Base-by-base conservation (phyloP, 371 early-diverging fungal species). In the Mortierella sp. region DNA sequence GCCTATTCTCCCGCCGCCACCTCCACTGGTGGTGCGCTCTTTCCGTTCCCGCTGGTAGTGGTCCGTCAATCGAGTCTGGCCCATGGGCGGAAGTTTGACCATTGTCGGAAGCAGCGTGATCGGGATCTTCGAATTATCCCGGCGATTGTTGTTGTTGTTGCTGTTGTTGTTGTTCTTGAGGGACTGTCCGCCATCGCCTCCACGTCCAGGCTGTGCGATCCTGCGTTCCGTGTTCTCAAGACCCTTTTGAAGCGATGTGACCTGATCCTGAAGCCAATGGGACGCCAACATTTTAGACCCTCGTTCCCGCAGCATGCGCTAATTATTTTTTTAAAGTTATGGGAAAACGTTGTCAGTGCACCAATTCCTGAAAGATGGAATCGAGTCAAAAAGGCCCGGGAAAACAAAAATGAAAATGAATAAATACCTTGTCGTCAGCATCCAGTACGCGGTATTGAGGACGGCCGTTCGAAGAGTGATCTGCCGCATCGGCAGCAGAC, bases 201-300 rank as follows among this genome's bases (percentile, higher is more conserved):
- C 47, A 31, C 50, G 50, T 31, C 31, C 22, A 29, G 45, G 14
- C 11, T 67, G 73, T 26, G 50, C 71, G 41, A 14, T 40, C 40
- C 66, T 72, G n/a, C 73, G 64, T 24, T 55, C 78, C 14, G 68
- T 67, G 37, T 43, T 53, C 50, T 81, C 73, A n/a, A 75, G 37
- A 4, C 72, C 75, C 66, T 82, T 82, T 29, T 78, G 79, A n/a
- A 82, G 70, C 11, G 83, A 64, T 2, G 83, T 69, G 14, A 82
- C 83, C 47, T 82, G 83, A 47, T 82, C 79, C 68, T 82, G 83
- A 22, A 82, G 76, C 83, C 83, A 82, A 41, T 78, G 83, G 4
- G 83, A 78, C 19, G 83, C 83, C 61, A 82, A 26, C 64, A 75
- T 50, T 22, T 77, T 82, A 34, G 74, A 78, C 8, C 83, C 83